Percentiles rank a stretch among this genome's conserved stretches.
Conservation (phyloP, 169 alveolate genomes). For the Perkinsus chesapeaki region DNA sequence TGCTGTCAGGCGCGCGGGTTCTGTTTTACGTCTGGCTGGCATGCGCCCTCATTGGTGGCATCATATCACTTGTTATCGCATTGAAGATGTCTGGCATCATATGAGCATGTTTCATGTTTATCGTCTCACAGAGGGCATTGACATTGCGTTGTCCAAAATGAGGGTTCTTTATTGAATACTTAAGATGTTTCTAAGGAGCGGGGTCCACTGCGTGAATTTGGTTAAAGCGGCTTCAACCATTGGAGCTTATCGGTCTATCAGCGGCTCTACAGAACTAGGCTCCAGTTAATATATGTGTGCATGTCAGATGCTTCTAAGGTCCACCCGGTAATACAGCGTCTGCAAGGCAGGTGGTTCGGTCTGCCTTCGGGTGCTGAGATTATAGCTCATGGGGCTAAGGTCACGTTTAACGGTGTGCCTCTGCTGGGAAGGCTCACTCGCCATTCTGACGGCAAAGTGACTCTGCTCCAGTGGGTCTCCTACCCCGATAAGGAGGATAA, state of each 20-base stretch:
- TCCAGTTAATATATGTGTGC: not conserved
- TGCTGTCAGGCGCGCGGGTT: not conserved
- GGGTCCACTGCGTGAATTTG: no score
- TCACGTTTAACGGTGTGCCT: not conserved
- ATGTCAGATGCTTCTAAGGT: not conserved
- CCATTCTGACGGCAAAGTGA: not conserved
- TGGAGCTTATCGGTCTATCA: no score
- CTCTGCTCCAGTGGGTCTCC: not conserved
- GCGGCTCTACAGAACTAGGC: not conserved
- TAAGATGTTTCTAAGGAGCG: not conserved
- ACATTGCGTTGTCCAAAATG: not conserved
- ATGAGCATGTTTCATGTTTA: not conserved
- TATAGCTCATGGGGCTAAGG: not conserved
- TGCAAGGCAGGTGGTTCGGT: not conserved
- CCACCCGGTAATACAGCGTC: not conserved
- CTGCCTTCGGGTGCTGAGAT: not conserved
- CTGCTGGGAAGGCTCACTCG: not conserved
- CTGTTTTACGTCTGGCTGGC: not conserved
- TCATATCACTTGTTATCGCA: not conserved
- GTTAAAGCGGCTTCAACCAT: no score
- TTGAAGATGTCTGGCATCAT: not conserved
- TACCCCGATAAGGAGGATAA: not conserved
- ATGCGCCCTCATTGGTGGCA: not conserved
- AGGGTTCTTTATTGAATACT: no score
- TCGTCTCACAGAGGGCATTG: no score